Base-by-base conservation (phyloP, 2,329 filamentous ascomycete genomes). In the Elsinoe fawcettii region DNA sequence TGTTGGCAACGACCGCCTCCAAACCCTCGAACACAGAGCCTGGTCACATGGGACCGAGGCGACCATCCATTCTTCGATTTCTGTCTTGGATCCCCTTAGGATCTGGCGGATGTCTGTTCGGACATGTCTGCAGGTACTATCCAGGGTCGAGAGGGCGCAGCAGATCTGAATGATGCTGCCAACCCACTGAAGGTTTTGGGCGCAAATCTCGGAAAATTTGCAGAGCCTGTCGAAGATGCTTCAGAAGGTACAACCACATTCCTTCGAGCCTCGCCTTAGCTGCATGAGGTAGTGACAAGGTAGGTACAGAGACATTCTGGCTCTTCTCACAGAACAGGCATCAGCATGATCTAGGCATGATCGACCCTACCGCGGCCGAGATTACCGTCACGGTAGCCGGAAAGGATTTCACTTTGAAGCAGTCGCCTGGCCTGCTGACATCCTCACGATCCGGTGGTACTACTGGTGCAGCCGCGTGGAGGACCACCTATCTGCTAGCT, bases 401-500 rank as follows among this genome's bases (percentile, higher is more conserved):
- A 57, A 78, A 77, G 55, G 88, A 95, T 66, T 83, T 90, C 59
- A 81, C 80, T 32, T 86, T 97, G 64, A 80, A 84, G 60, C 93
- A 97, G 71, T 95, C 90, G 1, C 92, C 90, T 0, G 82, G 84
- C 8, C 77, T 97, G 8, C 79, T 99, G 36, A 84, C 84, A 1
- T 95, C 90, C 1, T 81, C 84, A 61, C 82, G 90, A 30, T 79
- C 82, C 25, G 85, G 80, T 11, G 87, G 86, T 1, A 90, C 87
- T 1, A 90, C 87, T 1, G 86, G 87, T 46, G 87, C 87, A 66
- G 82, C 96, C 16, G 77, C 97, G 7, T 99, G 93, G 93, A 90
- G 88, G 71, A 86, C 96, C 63, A 92, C 90, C 0, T 90, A 91
- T 7, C 76, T 84, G 44, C 84, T 97, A 66, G 88, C 91, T 20